Conservation (phyloP, 202 grass and related monocot genomes). For the Zoysia matrella region DNA sequence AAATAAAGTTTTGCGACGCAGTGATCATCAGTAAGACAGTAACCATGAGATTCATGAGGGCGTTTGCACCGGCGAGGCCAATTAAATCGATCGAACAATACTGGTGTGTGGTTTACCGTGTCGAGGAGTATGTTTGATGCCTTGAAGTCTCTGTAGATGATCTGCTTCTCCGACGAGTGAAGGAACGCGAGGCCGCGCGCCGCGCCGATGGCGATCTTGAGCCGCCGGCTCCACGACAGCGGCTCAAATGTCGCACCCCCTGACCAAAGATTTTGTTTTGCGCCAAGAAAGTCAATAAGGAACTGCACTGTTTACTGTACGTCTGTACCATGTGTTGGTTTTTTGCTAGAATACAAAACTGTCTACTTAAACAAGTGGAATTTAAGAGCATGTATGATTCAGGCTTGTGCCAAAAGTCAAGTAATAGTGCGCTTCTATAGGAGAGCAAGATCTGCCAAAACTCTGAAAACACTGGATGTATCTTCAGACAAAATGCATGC, state of each 20-base stretch:
- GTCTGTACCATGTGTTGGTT: neutral
- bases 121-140: conserved; percentile 96
- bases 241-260: conserved; percentile 59
- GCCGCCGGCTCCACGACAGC: conserved; percentile 66
- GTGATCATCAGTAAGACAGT: too few species aligned
- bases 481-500: conserved; percentile 24
- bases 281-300: neutral
- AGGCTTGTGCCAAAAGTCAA: conserved; percentile 20
- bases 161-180: conserved; percentile 78
- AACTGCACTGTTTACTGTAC: neutral
- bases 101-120: conserved; percentile 36
- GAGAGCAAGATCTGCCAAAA: neutral
- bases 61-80: too few species aligned
- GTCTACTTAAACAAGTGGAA: conserved; percentile 22
- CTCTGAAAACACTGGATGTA: neutral
- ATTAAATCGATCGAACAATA: too few species aligned
- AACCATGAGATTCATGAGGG: too few species aligned
- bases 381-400: neutral
- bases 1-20: too few species aligned
- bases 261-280: conserved; percentile 22
- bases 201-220: conserved; percentile 91
- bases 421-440: neutral
- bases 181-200: conserved; percentile 90
- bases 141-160: conserved; percentile 98
- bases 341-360: too few species aligned